Conservation (phyloP, 2,329 filamentous ascomycete species). For the Daldinia eschscholtzii region DNA sequence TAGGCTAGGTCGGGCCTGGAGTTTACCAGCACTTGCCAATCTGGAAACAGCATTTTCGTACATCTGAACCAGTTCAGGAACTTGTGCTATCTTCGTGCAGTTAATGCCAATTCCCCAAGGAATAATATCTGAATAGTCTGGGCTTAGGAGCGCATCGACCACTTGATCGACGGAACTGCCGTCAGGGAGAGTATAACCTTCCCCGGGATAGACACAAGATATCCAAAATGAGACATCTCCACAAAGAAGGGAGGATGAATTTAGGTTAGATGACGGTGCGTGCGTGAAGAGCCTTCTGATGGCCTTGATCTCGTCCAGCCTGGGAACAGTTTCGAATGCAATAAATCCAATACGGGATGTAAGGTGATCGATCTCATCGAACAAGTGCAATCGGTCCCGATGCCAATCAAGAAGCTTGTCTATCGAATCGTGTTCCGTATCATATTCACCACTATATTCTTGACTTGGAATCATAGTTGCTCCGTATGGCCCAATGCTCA, state of each 20-base stretch:
- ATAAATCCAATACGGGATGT: conserved; percentile 63
- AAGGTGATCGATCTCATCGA: conserved; percentile 57
- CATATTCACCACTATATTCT: conserved; percentile 74
- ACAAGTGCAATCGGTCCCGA: conserved; percentile 58
- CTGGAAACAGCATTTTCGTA: conserved; percentile 64
- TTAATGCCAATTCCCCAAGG: conserved; percentile 77
- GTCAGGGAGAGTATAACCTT: conserved; percentile 67
- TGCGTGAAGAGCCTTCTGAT: conserved; percentile 61
- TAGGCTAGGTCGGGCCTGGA: conserved; percentile 63
- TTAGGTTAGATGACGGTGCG: conserved; percentile 49
- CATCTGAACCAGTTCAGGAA: conserved; percentile 66
- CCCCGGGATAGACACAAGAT: conserved; percentile 71
- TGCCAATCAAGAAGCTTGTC: conserved; percentile 69
- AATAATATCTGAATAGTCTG: conserved; percentile 40
- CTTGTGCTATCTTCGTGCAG: conserved; percentile 75
- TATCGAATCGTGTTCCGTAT: conserved; percentile 59
- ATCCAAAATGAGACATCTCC: conserved; percentile 67
- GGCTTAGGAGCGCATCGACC: conserved; percentile 50
- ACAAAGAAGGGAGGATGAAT: conserved; percentile 39
- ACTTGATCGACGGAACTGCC: conserved; percentile 62
- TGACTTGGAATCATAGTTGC: conserved; percentile 74
- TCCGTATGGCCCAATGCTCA: conserved; percentile 76
- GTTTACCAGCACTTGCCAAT: conserved; percentile 54
- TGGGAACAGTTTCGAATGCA: conserved; percentile 75
- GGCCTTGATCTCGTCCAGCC: conserved; percentile 71